Percentiles rank a stretch among this genome's conserved stretches.
Conservation (phyloP, 192 early-diverging fungal species). For the Gonapodya sp. region DNA sequence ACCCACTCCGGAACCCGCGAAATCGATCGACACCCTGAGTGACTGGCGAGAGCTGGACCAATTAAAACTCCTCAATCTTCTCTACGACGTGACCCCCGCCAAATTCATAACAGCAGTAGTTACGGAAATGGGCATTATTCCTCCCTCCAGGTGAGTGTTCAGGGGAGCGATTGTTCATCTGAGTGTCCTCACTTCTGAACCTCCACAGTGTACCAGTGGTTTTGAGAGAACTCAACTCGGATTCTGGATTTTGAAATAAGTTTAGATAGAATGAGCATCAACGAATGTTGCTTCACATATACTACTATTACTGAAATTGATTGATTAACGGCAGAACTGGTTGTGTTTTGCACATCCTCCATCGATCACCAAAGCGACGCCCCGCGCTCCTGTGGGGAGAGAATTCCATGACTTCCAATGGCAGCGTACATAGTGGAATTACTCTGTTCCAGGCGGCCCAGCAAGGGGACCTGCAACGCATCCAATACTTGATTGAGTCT, state of each 20-base stretch:
- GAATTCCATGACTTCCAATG: not conserved
- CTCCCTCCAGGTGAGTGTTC: not conserved
- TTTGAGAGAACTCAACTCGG: not conserved
- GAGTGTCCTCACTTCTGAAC: too few relatives aligned
- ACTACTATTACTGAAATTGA: too few relatives aligned
- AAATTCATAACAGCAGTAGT: slow-evolving; percentile 22
- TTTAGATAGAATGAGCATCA: too few relatives aligned
- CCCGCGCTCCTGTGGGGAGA: too few relatives aligned
- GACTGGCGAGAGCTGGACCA: slow-evolving; percentile 70
- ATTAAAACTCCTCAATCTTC: slow-evolving; percentile 76
- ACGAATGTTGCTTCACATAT: too few relatives aligned
- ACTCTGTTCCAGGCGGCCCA: slow-evolving; percentile 62
- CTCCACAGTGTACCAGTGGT: not conserved
- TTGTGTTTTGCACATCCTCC: too few relatives aligned
- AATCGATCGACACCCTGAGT: slow-evolving; percentile 24
- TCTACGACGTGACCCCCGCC: slow-evolving; percentile 93
- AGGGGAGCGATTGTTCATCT: too few relatives aligned
- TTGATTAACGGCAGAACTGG: too few relatives aligned
- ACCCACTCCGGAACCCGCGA: slow-evolving; percentile 16
- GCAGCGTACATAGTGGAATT: not conserved
- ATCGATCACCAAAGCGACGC: too few relatives aligned
- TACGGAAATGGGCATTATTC: not conserved
- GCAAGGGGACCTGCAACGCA: slow-evolving; percentile 47
- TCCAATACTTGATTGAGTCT: slow-evolving; percentile 44
- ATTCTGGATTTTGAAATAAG: not conserved